A percentile compares a stretch with the other conserved stretches of the same genome.
These are phyloP conservation scores for Juglanconis oblonga DNA, from an alignment of 2,329 filamentous ascomycete species.

Conservation along the genomic window DNA sequence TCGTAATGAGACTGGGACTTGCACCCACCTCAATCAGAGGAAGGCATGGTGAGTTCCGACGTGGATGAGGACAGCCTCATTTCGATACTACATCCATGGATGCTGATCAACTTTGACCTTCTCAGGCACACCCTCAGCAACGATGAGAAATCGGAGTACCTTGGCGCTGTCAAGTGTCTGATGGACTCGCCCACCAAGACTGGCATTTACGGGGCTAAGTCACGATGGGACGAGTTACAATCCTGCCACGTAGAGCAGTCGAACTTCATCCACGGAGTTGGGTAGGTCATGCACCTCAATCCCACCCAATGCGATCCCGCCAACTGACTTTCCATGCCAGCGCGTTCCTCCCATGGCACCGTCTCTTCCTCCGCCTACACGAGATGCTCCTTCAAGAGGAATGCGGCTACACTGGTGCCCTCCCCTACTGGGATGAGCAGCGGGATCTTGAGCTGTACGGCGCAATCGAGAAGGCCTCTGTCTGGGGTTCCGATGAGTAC, in stretches of 20 bases:
- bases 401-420: conserved; percentile 24
- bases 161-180: conserved; percentile 30
- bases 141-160: conserved; percentile 27
- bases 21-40: too few relatives aligned
- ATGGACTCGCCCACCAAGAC: conserved; percentile 25
- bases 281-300: conserved; percentile 17
- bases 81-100: background rate
- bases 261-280: conserved; percentile 27
- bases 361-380: conserved; percentile 31
- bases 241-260: conserved; percentile 29
- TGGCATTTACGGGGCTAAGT: conserved; percentile 25
- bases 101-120: background rate
- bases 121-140: conserved; percentile 3
- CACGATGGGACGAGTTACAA: conserved; percentile 31
- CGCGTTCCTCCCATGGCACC: conserved; percentile 34
- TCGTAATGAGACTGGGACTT: too few relatives aligned
- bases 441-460: conserved; percentile 23
- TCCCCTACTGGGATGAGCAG: conserved; percentile 35
- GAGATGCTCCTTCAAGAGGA: conserved; percentile 29
- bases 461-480: conserved; percentile 22
- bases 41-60: too few relatives aligned
- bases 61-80: too few relatives aligned
- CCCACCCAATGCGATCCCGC: background rate
- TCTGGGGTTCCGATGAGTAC: conserved; percentile 25
- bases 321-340: conserved; percentile 9